Evolutionary conservation across 192 early-diverging fungal genomes (phyloP), one percentile per base, ranked within the genome.

Genomic region (Entophlyctis luteolus): DNA sequence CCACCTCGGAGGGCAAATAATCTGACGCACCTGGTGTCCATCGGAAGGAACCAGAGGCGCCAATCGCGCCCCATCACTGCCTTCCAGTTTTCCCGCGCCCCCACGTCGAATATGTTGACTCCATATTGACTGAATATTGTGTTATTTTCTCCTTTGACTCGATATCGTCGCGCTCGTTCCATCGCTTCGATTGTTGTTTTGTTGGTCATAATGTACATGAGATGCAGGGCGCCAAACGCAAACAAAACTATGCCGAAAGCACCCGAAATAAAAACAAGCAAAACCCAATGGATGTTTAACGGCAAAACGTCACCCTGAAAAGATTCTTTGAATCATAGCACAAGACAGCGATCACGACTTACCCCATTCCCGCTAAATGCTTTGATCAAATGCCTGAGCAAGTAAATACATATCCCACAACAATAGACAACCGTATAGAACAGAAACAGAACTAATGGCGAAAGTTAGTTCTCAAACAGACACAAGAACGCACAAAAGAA

Each of bases 181-280:
- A 81, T 71, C 48, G 42, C 57, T 55, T 81, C 80, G 36, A 81
- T 81, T 0, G 80, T 81, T 2, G 77, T 75, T 37, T 62, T 73
- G 69, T 81, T 81, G 33, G 53, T 55, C 23, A 79, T 60, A 2
- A 79, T 22, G 28, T 79, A 57, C 36, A 49, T 14, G 4, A 53
- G 4, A 55, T 81, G 80, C 4, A 81, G 65, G 16, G 23, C 68
- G 3, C 67, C 27, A 47, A 81, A 81, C 6, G 59, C 63, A 8
- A 77, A 46, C 4, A 81, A 55, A 35, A 72, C 73, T 18, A 81
- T 38, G 3, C 56, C 71, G 48, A 81, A 81, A 0, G 79, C 63
- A 54, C 70, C 80, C 1, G 59, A 62, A 20, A 80, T 28, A 29
- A 81, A 57, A 36, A 75, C 25, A 4, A 79, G 56, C 29, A 75